Conservation (phyloP, 345 rosid genomes). For the Geranium rotundifolium region DNA sequence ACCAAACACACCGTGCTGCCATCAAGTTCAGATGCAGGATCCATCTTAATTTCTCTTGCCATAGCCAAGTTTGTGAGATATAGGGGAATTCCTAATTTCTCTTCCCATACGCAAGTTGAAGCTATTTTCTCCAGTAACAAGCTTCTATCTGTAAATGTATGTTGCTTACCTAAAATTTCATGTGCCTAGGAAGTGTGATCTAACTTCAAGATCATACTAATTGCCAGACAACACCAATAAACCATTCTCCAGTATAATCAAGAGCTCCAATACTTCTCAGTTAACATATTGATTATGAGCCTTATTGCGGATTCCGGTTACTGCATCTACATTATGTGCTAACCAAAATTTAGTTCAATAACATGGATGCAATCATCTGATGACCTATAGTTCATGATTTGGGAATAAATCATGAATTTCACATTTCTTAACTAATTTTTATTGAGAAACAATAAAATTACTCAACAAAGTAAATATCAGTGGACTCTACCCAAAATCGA, state of each 20-base stretch:
- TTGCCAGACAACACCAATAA: background rate
- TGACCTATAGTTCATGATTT: too few relatives aligned
- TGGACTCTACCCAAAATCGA: conserved; percentile 78
- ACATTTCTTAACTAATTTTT: background rate
- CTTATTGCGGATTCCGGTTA: background rate
- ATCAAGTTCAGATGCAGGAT: background rate
- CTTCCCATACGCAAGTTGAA: background rate
- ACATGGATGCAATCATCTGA: too few relatives aligned
- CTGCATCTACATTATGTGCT: background rate
- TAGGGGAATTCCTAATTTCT: background rate
- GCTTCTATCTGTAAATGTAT: background rate
- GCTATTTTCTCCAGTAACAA: background rate
- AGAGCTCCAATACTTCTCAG: background rate
- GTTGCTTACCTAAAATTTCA: background rate
- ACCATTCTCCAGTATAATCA: background rate
- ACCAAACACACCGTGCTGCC: background rate
- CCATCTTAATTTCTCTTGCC: background rate
- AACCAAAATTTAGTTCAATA: too few relatives aligned
- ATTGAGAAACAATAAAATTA: background rate
- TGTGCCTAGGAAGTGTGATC: background rate
- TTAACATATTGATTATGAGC: background rate
- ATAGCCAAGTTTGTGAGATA: background rate
- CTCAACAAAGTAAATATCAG: background rate
- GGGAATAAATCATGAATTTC: background rate
- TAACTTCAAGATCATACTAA: background rate